Evolutionary conservation across 1,284 basidiomycete genomes (phyloP).

Genomic region (Irpex rosettiformis): DNA sequence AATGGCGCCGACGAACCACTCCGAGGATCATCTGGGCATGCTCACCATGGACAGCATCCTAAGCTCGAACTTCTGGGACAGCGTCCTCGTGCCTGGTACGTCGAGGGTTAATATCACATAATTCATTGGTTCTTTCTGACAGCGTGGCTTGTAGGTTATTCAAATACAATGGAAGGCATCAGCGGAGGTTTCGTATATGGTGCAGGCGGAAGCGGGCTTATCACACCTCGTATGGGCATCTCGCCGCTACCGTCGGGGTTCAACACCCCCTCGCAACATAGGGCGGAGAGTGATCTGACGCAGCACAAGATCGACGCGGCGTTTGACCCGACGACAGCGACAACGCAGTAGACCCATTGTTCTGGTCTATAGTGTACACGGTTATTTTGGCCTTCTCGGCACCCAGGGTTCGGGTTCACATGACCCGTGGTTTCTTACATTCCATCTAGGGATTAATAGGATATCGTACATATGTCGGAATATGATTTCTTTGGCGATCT

Average conservation of each 20-base stretch:
- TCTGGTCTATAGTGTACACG: conserved; percentile 2
- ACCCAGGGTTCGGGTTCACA: not conserved
- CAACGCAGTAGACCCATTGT: not conserved
- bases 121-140: not conserved
- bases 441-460: conserved; percentile 3
- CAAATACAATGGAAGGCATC: conserved; percentile 71
- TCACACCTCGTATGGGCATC: conserved; percentile 45
- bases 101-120: conserved; percentile 13
- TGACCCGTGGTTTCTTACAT: conserved; percentile 5
- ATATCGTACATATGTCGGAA: not conserved
- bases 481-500: not conserved
- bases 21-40: conserved; percentile 45
- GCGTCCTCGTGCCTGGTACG: conserved; percentile 76
- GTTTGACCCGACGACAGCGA: conserved; percentile 16
- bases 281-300: conserved; percentile 16
- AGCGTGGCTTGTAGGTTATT: conserved; percentile 54
- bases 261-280: conserved; percentile 29
- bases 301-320: conserved; percentile 24
- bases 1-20: conserved; percentile 52
- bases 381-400: not conserved
- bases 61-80: conserved; percentile 79
- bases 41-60: conserved; percentile 80
- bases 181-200: conserved; percentile 82
- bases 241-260: conserved; percentile 35
- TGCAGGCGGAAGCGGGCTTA: conserved; percentile 71